Evolutionary conservation across 2,329 filamentous ascomycete genomes (phyloP).

Genomic region (Hypocreales sp.): DNA sequence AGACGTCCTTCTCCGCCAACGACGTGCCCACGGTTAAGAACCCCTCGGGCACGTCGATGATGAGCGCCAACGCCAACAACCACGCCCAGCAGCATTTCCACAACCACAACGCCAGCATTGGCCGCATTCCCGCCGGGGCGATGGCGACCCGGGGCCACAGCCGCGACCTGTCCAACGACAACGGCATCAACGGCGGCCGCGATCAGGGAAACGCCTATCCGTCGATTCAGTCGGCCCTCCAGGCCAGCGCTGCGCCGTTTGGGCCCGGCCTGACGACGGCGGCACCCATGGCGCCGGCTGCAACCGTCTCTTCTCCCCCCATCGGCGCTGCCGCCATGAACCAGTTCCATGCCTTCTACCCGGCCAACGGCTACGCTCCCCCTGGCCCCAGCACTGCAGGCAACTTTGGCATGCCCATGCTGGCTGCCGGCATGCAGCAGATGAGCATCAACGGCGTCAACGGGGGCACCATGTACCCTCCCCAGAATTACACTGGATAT

Average conservation of each 20-base stretch:
- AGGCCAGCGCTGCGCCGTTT: constrained; percentile 67
- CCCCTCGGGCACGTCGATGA: constrained; percentile 29
- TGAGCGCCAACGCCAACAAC: constrained; percentile 34
- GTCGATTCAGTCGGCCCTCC: constrained; percentile 56
- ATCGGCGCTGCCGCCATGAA: constrained; percentile 9
- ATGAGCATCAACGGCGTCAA: constrained; percentile 37
- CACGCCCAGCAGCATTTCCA: constrained; percentile 51
- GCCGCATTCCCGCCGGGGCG: constrained; percentile 57
- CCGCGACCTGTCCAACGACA: constrained; percentile 50
- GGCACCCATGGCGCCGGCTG: constrained; percentile 11
- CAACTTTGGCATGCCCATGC: constrained; percentile 25
- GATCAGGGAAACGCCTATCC: constrained; percentile 35
- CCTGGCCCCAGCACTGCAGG: constrained; percentile 8
- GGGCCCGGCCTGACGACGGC: constrained; percentile 37
- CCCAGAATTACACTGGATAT: constrained; percentile 44
- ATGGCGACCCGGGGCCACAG: constrained; percentile 49
- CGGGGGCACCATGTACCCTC: constrained; percentile 31
- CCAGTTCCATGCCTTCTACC: constrained; percentile 17
- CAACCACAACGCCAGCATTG: constrained; percentile 69
- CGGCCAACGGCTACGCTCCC: constrained; percentile 12
- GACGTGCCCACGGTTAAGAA: constrained; percentile 79
- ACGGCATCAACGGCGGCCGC: constrained; percentile 20
- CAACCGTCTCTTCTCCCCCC: constrained; percentile 9
- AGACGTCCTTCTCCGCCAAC: constrained; percentile 79
- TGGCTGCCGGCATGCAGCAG: constrained; percentile 53